Percentiles rank a stretch among this genome's conserved stretches.
phyloP scores from a whole-genome alignment of 139 green algal genomes.

The Pseudopediastrum boryanum region DNA sequence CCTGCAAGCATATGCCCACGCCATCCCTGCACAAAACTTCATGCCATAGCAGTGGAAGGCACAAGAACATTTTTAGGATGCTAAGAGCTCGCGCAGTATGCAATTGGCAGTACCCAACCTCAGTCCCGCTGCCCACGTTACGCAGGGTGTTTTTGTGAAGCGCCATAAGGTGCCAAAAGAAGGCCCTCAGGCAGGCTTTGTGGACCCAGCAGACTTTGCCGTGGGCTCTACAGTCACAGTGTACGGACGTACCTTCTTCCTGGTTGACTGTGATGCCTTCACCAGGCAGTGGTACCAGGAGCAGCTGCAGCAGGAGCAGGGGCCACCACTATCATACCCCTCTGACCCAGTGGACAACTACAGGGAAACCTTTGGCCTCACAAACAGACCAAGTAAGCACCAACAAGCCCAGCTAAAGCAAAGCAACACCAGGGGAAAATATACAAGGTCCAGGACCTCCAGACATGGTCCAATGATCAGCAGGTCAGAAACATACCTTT shows the following conservation, averaged over 20 bases:
- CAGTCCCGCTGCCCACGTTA: background rate
- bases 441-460: too few species aligned
- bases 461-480: too few species aligned
- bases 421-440: too few species aligned
- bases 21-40: too few species aligned
- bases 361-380: constrained; percentile 27
- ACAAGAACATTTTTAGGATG: too few species aligned
- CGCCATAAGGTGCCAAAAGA: constrained; percentile 76
- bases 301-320: constrained; percentile 45
- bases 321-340: constrained; percentile 54
- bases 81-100: too few species aligned
- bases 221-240: constrained; percentile 76
- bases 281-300: constrained; percentile 64
- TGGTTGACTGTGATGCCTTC: constrained; percentile 85
- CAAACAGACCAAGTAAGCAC: background rate
- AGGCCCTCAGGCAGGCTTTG: constrained; percentile 41
- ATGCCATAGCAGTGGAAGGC: too few species aligned
- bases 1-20: too few species aligned
- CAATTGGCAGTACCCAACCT: too few species aligned
- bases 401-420: background rate
- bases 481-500: too few species aligned
- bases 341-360: constrained; percentile 61
- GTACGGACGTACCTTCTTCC: constrained; percentile 77
- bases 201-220: constrained; percentile 66
- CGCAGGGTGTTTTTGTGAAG: constrained; percentile 88